Evolutionary conservation across 2,329 filamentous ascomycete genomes (phyloP).

Genomic region (Stemphylium lycopersici): DNA sequence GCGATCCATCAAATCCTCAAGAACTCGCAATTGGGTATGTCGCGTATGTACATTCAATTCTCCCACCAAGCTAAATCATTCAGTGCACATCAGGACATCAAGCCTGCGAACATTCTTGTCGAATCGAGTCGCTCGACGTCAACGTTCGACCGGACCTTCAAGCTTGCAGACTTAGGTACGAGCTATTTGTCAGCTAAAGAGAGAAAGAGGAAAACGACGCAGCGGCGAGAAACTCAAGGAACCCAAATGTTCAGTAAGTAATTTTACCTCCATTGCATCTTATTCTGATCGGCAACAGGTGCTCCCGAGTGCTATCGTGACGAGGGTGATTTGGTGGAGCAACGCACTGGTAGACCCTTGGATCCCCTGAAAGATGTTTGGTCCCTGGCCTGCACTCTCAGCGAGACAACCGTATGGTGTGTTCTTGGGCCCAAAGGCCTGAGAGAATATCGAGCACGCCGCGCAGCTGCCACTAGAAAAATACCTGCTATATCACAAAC

Average conservation of each 20-base stretch:
- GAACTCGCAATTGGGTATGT: neutral
- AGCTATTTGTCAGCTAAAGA: too few relatives aligned
- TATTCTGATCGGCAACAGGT: constrained; percentile 7
- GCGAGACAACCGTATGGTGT: constrained; percentile 30
- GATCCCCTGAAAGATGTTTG: constrained; percentile 48
- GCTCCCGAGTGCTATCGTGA: constrained; percentile 27
- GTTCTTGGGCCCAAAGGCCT: constrained; percentile 19
- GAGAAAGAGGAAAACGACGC: too few relatives aligned
- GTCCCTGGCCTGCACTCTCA: constrained; percentile 42
- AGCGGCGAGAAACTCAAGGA: constrained; percentile 28
- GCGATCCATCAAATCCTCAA: neutral
- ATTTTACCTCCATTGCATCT: too few relatives aligned
- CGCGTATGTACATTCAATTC: too few relatives aligned
- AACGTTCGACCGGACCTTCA: constrained; percentile 35
- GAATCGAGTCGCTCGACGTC: too few relatives aligned
- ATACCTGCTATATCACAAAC: neutral
- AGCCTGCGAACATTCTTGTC: constrained; percentile 52
- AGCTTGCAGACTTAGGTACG: constrained; percentile 48
- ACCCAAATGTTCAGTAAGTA: constrained; percentile 48
- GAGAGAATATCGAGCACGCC: constrained; percentile 13
- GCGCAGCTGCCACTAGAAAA: constrained; percentile 1
- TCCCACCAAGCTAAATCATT: neutral
- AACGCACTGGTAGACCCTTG: constrained; percentile 14
- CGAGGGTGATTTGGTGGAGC: constrained; percentile 3
- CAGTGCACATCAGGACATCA: constrained; percentile 54